These are phyloP conservation scores for Gamsiella multidivaricata DNA, from an alignment of 192 early-diverging fungal species.

Conservation along the genomic window DNA sequence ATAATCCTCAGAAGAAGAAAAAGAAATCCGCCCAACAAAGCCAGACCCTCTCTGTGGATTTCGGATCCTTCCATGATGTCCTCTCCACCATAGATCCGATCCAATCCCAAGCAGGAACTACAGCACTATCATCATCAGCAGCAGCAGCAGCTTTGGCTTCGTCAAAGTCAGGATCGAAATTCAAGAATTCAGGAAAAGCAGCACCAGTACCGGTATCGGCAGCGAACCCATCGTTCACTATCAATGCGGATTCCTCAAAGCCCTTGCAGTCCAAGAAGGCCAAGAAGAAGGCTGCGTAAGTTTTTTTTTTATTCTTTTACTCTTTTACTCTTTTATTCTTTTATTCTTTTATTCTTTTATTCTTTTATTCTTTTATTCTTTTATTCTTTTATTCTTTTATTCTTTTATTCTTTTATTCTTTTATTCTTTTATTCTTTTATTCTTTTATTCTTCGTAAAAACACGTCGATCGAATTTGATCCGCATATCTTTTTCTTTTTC, in stretches of 20 bases:
- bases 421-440: too few relatives aligned
- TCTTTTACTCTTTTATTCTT: background rate
- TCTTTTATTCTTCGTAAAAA: too few relatives aligned
- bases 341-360: too few relatives aligned
- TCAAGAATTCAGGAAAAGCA: conserved; percentile 6
- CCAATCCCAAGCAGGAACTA: conserved; percentile 1
- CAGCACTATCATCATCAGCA: conserved; percentile 13
- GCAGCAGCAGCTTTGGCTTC: conserved; percentile 7
- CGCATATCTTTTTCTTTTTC: too few relatives aligned
- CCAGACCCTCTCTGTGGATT: conserved; percentile 63
- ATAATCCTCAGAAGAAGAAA: conserved; percentile 60
- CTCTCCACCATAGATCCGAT: conserved; percentile 53
- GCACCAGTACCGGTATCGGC: conserved; percentile 17
- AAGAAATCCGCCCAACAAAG: conserved; percentile 58
- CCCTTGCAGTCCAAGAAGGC: conserved; percentile 61
- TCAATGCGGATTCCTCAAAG: conserved; percentile 39
- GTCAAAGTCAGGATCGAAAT: conserved; percentile 3
- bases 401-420: too few relatives aligned
- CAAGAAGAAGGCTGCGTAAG: conserved; percentile 70
- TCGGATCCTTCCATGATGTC: conserved; percentile 58
- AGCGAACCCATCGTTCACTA: conserved; percentile 44
- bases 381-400: too few relatives aligned
- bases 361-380: too few relatives aligned
- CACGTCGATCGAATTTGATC: too few relatives aligned
- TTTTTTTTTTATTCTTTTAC: background rate